Evolutionary conservation across 139 green algal species (phyloP), one percentile per base, ranked within the genome.

Genomic region (Pseudopediastrum boryanum): DNA sequence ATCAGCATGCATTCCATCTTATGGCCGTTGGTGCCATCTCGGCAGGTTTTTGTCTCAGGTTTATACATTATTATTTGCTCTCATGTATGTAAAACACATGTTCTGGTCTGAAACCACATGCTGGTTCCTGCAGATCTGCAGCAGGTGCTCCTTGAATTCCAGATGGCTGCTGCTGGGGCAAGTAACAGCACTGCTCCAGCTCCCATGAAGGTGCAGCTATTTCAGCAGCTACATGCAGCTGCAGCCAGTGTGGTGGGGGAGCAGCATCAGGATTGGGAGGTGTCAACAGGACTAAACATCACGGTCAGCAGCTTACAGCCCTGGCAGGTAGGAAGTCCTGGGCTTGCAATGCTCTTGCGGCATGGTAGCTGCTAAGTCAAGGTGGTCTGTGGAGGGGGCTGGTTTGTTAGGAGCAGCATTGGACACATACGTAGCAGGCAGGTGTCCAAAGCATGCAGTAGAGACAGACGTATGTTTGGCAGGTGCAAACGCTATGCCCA

Each of bases 101-200:
- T 16, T 16, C 16, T 19, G 16, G 13, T 16, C 48, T 58, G 48
- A 16, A 19, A 16, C 19, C 48, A 19, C 48, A 58, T 58, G 48
- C 16, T 58, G 48, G 16, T 19, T 19, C 48, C 42, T 72, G 35
- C 62, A 81, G 74, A 81, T 39, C 44, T 81, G 7, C 62, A 81
- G 62, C 61, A 74, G 27, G 9, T 61, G 8, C 48, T 81, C 36
- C 73, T 81, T 64, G 74, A 63, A 3, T 52, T 81, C 29, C 63
- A 42, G 5, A 1, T 39, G 59, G 59, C 61, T 46, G 27, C 72
- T 51, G 58, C 43, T 39, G 44, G 43, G 58, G n/a, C 66, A 74
- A 13, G 46, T 16, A 16, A 12, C 13, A 16, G 13, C 12, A 16
- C 70, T n/a, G 35, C 51, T 36, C 44, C 62, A 33, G 38, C 42